A percentile compares a stretch with the other conserved stretches of the same genome.
These are phyloP conservation scores for Phyllosticta citrichinensis DNA, from an alignment of 2,329 filamentous ascomycete species.

Conservation along the genomic window DNA sequence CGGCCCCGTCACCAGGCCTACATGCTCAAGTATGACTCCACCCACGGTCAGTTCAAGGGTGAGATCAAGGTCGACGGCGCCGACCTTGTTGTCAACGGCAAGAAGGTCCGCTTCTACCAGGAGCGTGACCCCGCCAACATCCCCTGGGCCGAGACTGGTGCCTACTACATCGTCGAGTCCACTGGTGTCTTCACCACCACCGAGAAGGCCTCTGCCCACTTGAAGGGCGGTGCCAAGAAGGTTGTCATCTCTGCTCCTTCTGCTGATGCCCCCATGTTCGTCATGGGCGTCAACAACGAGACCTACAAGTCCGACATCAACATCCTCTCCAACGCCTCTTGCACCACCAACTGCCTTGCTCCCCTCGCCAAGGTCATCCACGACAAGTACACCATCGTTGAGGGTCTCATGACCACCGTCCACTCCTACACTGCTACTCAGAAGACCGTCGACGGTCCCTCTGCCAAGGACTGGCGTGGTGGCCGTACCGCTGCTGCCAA, in stretches of 20 bases:
- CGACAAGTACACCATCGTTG: slow-evolving; percentile 95
- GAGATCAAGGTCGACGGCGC: slow-evolving; percentile 65
- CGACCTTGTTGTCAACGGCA: slow-evolving; percentile 80
- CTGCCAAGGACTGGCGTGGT: slow-evolving; percentile 98
- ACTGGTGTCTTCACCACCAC: slow-evolving; percentile 99
- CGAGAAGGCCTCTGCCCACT: slow-evolving; percentile 88
- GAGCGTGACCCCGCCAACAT: slow-evolving; percentile 85
- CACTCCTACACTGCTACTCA: slow-evolving; percentile 99
- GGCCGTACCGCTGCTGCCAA: slow-evolving; percentile 98
- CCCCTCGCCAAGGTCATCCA: slow-evolving; percentile 98
- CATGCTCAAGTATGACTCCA: slow-evolving; percentile 99
- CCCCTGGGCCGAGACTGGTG: slow-evolving; percentile 79
- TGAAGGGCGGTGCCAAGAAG: slow-evolving; percentile 97
- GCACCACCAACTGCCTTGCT: slow-evolving; percentile 99
- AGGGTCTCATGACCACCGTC: slow-evolving; percentile 99
- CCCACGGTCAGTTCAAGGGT: slow-evolving; percentile 95
- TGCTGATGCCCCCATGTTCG: slow-evolving; percentile 98
- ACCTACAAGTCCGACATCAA: slow-evolving; percentile 82
- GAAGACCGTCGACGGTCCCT: slow-evolving; percentile 98
- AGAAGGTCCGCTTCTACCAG: slow-evolving; percentile 88
- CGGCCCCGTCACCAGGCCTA: slow-evolving; percentile 57
- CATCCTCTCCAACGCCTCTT: slow-evolving; percentile 98
- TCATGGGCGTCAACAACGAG: slow-evolving; percentile 98
- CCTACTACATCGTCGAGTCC: slow-evolving; percentile 92
- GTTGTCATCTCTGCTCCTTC: slow-evolving; percentile 76